Conservation (phyloP, 164 flowering plant genomes). For the Stephania yunnanensis region DNA sequence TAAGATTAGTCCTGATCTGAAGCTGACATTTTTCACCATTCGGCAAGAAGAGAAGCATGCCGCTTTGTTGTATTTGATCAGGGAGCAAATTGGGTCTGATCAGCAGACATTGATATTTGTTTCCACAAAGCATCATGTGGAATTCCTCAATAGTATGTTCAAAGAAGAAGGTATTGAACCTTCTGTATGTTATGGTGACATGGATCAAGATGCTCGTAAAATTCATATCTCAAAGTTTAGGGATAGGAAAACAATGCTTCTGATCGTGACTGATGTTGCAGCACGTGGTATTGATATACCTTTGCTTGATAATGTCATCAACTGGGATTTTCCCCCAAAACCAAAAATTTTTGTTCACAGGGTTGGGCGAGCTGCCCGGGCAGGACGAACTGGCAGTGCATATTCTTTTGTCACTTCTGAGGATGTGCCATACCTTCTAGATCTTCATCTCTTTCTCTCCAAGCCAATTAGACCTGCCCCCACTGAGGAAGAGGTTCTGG, state of each 20-base stretch:
- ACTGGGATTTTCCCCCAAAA: conserved; percentile 95
- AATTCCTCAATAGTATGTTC: conserved; percentile 62
- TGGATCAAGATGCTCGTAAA: conserved; percentile 99
- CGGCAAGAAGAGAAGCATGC: conserved; percentile 88
- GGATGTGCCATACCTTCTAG: conserved; percentile 81
- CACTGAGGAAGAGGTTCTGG: conserved; percentile 72
- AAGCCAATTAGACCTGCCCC: conserved; percentile 88
- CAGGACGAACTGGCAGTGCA: conserved; percentile 88
- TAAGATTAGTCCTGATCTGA: conserved; percentile 86
- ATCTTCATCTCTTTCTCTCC: conserved; percentile 95
- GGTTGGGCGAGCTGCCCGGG: conserved; percentile 95
- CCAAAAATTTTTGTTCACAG: conserved; percentile 96
- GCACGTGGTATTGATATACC: conserved; percentile 99
- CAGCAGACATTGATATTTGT: conserved; percentile 87
- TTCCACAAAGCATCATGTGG: conserved; percentile 91
- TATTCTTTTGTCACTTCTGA: conserved; percentile 84
- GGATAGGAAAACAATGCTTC: conserved; percentile 77
- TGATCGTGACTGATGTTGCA: conserved; percentile 95
- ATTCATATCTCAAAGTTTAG: conserved; percentile 77
- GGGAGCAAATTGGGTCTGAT: conserved; percentile 70
- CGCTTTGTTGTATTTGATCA: conserved; percentile 70
- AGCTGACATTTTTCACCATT: conserved; percentile 64
- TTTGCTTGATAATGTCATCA: conserved; percentile 89
- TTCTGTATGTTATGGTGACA: conserved; percentile 92
- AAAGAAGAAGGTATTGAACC: conserved; percentile 81